These are phyloP conservation scores for Pelargonium nanum DNA, from an alignment of 345 rosid species.

Conservation along the genomic window DNA sequence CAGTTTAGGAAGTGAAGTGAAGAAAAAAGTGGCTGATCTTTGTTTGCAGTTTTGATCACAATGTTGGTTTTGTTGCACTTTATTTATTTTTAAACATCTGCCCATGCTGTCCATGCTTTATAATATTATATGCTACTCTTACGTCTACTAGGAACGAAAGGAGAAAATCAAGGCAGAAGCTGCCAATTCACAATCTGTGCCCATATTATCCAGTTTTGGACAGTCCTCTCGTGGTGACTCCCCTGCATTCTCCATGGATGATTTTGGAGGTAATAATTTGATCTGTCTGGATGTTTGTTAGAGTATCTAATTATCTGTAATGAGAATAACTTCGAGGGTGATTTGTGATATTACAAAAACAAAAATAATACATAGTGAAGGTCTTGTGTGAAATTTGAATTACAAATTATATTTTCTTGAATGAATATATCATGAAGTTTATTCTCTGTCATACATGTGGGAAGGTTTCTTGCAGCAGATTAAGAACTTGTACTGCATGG, in stretches of 20 bases:
- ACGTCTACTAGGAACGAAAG: conserved; percentile 49
- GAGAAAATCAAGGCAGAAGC: conserved; percentile 81
- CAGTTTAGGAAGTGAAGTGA: too few relatives aligned
- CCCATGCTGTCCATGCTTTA: background rate
- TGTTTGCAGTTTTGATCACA: background rate
- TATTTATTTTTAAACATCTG: background rate
- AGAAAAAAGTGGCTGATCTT: background rate
- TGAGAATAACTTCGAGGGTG: background rate
- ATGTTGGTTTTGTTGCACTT: background rate
- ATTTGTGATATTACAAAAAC: background rate
- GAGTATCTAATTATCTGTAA: background rate
- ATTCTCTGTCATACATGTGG: background rate
- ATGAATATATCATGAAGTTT: background rate
- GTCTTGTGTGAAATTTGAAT: background rate
- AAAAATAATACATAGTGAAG: background rate
- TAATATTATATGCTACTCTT: conserved; percentile 14
- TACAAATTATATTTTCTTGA: background rate
- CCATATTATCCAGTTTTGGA: conserved; percentile 32
- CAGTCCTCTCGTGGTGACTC: conserved; percentile 26
- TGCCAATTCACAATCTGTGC: conserved; percentile 36
- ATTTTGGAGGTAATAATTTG: conserved; percentile 59
- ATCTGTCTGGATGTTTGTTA: background rate
- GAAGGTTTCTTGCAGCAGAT: too few relatives aligned
- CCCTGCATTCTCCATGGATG: conserved; percentile 70
- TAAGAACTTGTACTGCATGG: too few relatives aligned